Base-by-base conservation (phyloP, 148 eudicot species). In the Euryodendron excelsum region DNA sequence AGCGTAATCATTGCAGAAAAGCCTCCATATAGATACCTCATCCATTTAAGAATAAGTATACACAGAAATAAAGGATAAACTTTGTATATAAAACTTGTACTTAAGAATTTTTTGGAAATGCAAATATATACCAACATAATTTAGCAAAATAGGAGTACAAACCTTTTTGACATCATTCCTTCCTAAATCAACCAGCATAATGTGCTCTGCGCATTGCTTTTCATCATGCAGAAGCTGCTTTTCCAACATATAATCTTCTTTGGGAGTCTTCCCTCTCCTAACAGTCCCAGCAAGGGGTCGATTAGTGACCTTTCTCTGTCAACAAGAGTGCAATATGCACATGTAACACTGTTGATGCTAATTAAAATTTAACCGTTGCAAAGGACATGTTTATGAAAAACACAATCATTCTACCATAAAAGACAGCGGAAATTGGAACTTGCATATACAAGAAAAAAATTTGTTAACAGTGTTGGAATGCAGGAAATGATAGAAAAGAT, bases 131-230 rank as follows among this genome's bases (percentile, higher is more conserved):
- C 27, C 47, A 48, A 76, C 21, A n/a, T 65, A 64, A 56, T 39
- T 27, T 25, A 25, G 23, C 25, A 72, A 77, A 39, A 72, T 27
- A 48, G 21, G 17, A 30, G 66, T 61, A 21, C 18, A 36, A 73
- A 93, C 97, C 99, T 93, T 96, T 75, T 98, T 98, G 74, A 96
- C 99, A 80, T 96, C 99, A 89, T 96, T 96, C 84, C 99, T 92
- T 79, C 99, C 99, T 83, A 96, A 83, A 83, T 96, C 99, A 84
- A 96, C 99, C 55, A 96, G 89, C 99, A 96, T 96, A 60, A 90
- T 92, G 85, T 96, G 99, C 86, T 96, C 99, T 58, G 99, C 97
- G 37, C 93, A 89, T 87, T 96, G 99, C 84, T 96, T 96, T 80
- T 85, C 82, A 80, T 96, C 99, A 85, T 87, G 80, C 82, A 96